Conservation (phyloP, 1,284 basidiomycete genomes). For the Thecaphora frezii region DNA sequence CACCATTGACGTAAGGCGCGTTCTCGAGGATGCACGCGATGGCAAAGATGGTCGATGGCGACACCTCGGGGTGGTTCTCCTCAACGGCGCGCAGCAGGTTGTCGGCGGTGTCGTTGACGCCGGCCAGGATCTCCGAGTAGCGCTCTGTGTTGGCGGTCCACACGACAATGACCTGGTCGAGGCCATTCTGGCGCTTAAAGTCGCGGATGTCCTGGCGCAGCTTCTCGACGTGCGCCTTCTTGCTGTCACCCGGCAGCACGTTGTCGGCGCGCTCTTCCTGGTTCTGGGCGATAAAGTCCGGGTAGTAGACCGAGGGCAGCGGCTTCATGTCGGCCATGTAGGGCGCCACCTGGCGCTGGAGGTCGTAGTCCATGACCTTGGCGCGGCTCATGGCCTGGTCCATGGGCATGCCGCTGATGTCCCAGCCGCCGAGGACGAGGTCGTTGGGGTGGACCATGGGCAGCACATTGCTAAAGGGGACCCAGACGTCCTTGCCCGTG, state of each 20-base stretch:
- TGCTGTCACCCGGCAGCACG: slow-evolving; percentile 78
- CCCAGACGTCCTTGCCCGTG: slow-evolving; percentile 86
- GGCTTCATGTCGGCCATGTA: slow-evolving; percentile 81
- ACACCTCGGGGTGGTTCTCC: slow-evolving; percentile 83
- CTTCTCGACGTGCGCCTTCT: slow-evolving; percentile 87
- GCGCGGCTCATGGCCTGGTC: slow-evolving; percentile 93
- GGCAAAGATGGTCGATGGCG: slow-evolving; percentile 92
- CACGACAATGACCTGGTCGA: slow-evolving; percentile 83
- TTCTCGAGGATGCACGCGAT: slow-evolving; percentile 94
- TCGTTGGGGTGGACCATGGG: slow-evolving; percentile 99
- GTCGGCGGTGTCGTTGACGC: slow-evolving; percentile 92
- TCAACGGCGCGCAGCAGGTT: slow-evolving; percentile 82
- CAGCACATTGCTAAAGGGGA: slow-evolving; percentile 88
- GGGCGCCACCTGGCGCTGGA: slow-evolving; percentile 90
- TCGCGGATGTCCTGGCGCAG: slow-evolving; percentile 88
- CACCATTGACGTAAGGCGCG: slow-evolving; percentile 93
- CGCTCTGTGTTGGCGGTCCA: slow-evolving; percentile 99
- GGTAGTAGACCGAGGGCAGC: slow-evolving; percentile 84
- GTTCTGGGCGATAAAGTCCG: slow-evolving; percentile 81
- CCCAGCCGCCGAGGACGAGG: slow-evolving; percentile 95
- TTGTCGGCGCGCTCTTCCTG: slow-evolving; percentile 95
- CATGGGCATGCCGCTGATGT: slow-evolving; percentile 82
- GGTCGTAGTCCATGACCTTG: slow-evolving; percentile 91
- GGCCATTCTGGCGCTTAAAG: slow-evolving; percentile 81
- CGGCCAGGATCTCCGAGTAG: slow-evolving; percentile 89